phyloP scores from a whole-genome alignment of 305 asterid species.

The Andrographis paniculata region DNA sequence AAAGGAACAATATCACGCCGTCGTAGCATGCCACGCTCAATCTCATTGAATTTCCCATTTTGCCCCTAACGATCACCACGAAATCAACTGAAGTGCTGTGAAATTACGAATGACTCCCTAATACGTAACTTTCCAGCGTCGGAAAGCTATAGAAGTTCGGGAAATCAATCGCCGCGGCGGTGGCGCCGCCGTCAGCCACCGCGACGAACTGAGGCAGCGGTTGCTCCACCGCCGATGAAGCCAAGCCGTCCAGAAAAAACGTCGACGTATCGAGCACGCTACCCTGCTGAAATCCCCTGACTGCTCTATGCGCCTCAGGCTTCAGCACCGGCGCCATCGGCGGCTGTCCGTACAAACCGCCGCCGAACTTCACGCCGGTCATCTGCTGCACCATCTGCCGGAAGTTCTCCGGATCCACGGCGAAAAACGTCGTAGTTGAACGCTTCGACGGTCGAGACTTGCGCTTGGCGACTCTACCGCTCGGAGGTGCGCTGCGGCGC shows the following conservation, averaged over 20 bases:
- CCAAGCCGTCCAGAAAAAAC: conserved; percentile 35
- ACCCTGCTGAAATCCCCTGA: conserved; percentile 24
- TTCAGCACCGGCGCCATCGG: conserved; percentile 32
- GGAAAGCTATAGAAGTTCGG: conserved; percentile 60
- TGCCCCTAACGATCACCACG: conserved; percentile 22
- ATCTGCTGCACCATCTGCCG: conserved; percentile 94
- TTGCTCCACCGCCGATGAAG: conserved; percentile 18
- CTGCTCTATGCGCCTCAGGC: conserved; percentile 54
- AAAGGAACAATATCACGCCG: too few relatives aligned
- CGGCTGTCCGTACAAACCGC: conserved; percentile 29
- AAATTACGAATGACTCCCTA: conserved; percentile 15
- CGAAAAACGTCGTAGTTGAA: conserved; percentile 66
- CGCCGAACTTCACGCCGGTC: conserved; percentile 64
- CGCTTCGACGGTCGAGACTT: conserved; percentile 75
- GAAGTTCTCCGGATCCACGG: conserved; percentile 83
- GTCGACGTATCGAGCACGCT: conserved; percentile 50
- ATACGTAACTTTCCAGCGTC: conserved; percentile 57
- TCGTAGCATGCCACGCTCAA: neutral
- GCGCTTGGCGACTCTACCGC: conserved; percentile 50
- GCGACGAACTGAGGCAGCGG: conserved; percentile 20
- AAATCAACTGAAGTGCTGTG: neutral
- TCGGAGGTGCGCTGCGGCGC: conserved; percentile 34
- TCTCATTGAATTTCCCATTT: conserved; percentile 23
- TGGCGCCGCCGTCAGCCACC: conserved; percentile 20
- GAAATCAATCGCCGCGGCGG: conserved; percentile 31